A percentile compares a stretch with the other conserved stretches of the same genome.
These are phyloP conservation scores for Pulveroboletus sp. DNA, from an alignment of 768 basidiomycete species.

Conservation along the genomic window DNA sequence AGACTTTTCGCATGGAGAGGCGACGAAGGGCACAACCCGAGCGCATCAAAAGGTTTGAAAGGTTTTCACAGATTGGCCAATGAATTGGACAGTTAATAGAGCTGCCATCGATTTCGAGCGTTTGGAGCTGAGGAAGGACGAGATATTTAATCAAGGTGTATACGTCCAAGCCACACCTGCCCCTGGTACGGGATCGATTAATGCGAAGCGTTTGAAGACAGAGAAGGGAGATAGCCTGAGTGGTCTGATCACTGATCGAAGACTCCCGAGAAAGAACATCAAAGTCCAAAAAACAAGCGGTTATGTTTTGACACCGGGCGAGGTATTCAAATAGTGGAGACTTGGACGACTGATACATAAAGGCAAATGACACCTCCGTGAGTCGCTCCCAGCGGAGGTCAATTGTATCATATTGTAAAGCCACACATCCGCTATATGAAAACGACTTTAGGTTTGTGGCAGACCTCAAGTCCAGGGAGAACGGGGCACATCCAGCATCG, in stretches of 20 bases:
- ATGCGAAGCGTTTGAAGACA: slow-evolving; percentile 15
- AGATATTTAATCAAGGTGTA: slow-evolving; percentile 7
- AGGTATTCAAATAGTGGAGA: slow-evolving; percentile 7
- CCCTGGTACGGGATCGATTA: slow-evolving; percentile 2
- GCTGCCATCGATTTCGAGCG: slow-evolving; percentile 19
- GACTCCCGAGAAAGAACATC: neutral
- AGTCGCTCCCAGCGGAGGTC: slow-evolving; percentile 12
- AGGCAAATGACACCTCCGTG: slow-evolving; percentile 14
- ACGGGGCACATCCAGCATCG: neutral
- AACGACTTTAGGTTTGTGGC: slow-evolving; percentile 16
- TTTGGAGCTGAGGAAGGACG: slow-evolving; percentile 16
- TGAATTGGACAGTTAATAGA: neutral
- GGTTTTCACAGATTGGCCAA: neutral
- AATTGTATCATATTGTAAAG: neutral
- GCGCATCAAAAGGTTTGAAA: slow-evolving; percentile 18
- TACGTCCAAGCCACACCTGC: no score
- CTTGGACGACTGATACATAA: slow-evolving; percentile 2
- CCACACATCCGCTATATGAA: slow-evolving; percentile 7
- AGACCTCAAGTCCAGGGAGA: slow-evolving; percentile 4
- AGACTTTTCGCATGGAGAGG: slow-evolving; percentile 11
- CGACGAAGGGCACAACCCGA: slow-evolving; percentile 13
- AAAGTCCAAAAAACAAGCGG: slow-evolving; percentile 16
- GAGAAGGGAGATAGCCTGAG: slow-evolving; percentile 3
- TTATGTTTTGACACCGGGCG: slow-evolving; percentile 18
- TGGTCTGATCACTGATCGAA: no score